phyloP scores from a whole-genome alignment of 202 grass and related monocot genomes.

The Saccharum hybrid region DNA sequence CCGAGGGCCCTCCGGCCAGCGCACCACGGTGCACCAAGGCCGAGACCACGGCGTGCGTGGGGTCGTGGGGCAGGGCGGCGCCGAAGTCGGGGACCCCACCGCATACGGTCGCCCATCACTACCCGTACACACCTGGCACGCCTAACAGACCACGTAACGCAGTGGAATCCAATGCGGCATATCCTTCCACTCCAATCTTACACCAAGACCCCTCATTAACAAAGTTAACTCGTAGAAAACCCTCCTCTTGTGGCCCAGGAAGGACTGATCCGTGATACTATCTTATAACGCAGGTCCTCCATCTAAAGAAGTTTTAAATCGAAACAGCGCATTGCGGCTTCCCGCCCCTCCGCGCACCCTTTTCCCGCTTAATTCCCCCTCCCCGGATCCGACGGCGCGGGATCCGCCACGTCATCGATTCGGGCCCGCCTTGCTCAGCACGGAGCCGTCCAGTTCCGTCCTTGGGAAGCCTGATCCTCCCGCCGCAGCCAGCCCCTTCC shows the following conservation, averaged over 20 bases:
- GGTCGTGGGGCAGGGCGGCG: background rate
- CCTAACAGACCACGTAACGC: slow-evolving; percentile 39
- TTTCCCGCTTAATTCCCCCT: slow-evolving; percentile 50
- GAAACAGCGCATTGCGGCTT: slow-evolving; percentile 36
- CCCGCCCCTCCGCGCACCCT: slow-evolving; percentile 30
- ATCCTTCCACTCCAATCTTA: background rate
- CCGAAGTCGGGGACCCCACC: slow-evolving; percentile 25
- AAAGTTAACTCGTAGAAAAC: fast-evolving
- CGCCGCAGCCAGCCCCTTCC: slow-evolving; percentile 9
- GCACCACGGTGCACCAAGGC: background rate
- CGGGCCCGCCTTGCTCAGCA: slow-evolving; percentile 42
- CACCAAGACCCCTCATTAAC: fast-evolving
- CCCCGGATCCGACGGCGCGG: slow-evolving; percentile 10
- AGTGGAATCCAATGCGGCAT: slow-evolving; percentile 50
- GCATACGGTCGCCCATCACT: slow-evolving; percentile 41
- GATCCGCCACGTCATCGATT: slow-evolving; percentile 35
- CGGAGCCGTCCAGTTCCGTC: slow-evolving; percentile 63
- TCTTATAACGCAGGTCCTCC: fast-evolving
- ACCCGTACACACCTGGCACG: slow-evolving; percentile 62
- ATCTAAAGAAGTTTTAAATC: slow-evolving; percentile 1
- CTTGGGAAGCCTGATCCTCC: slow-evolving; percentile 44
- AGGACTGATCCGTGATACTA: background rate
- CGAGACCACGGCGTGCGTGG: slow-evolving; percentile 24
- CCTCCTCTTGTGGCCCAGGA: fast-evolving
- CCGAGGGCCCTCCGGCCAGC: background rate